Base-by-base conservation (phyloP, 2,329 filamentous ascomycete species). In the Phyllosticta citrichinensis region DNA sequence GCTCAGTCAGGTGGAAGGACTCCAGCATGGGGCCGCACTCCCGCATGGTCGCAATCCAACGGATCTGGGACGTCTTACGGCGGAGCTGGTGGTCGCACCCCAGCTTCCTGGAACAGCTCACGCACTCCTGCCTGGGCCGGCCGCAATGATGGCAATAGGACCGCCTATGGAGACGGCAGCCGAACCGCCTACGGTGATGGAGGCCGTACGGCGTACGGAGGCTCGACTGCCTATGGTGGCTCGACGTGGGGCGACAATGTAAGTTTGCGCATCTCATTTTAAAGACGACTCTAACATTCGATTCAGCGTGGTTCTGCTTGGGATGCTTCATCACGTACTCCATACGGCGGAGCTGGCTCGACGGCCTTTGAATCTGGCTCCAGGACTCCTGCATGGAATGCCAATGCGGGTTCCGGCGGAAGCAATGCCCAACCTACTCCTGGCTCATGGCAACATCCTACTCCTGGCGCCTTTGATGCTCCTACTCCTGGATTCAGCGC, bases 331-430 rank as follows among this genome's bases (percentile, higher is more conserved):
- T 64, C 62, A 30, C 69, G 72, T 40, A 75, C 74, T 40, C 87
- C 90, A 1, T 88, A 88, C 58, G 84, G 87, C 59, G 87, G 88
- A 71, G 93, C 88, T 78, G 60, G 55, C n/a, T 87, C 87, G 63
- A 81, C 73, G 69, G 19, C 70, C 69, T 35, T 70, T 66, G 17
- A 85, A 85, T 53, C 62, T 64, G 87, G 87, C 8, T 86, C 84
- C n/a, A 87, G 92, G 73, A 95, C 91, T 0, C 91, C 91, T 2
- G 86, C 84, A 62, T 68, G 71, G 14, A 69, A 69, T 60, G 66
- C 70, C 24, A 70, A 68, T 53, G 65, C 65, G 19, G 64, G 70
- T 24, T 68, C 68, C 40, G 69, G 30, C 17, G 5, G 17, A 11
- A 22, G 30, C 54, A 30, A 56, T 20, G 20, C 20, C 70, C 71